Evolutionary conservation across 169 alveolate species (phyloP).

Genomic region (Plasmodium vinckei): DNA sequence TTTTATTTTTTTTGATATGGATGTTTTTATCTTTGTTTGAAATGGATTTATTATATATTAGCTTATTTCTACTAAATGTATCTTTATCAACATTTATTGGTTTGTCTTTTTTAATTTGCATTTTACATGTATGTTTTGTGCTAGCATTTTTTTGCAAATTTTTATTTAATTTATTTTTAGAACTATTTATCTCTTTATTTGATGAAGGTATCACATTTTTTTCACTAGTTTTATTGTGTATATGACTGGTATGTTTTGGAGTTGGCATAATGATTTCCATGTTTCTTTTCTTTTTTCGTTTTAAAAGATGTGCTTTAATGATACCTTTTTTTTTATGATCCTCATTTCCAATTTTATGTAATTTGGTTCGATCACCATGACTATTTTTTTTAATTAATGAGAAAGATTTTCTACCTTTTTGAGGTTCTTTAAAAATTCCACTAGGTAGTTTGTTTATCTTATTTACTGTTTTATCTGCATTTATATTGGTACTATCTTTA

Average conservation of each 20-base stretch:
- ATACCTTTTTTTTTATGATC: constrained; percentile 16
- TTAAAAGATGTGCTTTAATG: constrained; percentile 16
- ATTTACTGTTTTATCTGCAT: not conserved
- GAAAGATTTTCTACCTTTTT: not conserved
- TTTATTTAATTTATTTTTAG: not conserved
- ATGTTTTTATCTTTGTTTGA: constrained; percentile 21
- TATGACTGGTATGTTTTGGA: not conserved
- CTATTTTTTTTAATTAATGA: constrained; percentile 6
- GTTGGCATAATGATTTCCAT: not conserved
- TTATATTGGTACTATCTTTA: not conserved
- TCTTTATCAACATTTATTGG: not conserved
- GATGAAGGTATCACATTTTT: not conserved
- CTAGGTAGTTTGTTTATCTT: not conserved
- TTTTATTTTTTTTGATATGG: too few species aligned
- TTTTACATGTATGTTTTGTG: not conserved
- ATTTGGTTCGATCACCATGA: constrained; percentile 34
- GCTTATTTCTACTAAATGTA: constrained; percentile 9
- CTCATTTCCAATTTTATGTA: constrained; percentile 20
- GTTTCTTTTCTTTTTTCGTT: constrained; percentile 21
- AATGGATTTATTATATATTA: constrained; percentile 17
- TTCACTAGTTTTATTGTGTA: not conserved
- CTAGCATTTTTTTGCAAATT: not conserved
- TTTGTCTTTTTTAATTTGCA: not conserved
- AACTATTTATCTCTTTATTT: constrained; percentile 1
- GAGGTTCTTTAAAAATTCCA: not conserved